Conservation (phyloP, 495 filamentous ascomycete species). For the Bryoglossum gracile region DNA sequence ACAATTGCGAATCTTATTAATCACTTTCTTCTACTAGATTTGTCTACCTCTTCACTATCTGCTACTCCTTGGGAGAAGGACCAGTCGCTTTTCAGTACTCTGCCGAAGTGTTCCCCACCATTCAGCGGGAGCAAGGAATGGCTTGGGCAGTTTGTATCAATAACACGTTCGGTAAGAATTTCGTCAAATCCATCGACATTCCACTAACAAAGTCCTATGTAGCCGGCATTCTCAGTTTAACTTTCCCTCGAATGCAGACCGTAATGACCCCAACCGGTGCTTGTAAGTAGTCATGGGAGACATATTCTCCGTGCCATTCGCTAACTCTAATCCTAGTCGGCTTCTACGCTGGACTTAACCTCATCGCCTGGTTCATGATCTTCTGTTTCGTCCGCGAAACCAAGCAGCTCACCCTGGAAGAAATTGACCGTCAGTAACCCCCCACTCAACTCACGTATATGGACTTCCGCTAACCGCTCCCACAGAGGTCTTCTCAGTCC, state of each 20-base stretch:
- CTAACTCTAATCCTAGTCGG: neutral
- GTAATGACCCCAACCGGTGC: conserved; percentile 49
- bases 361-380: conserved; percentile 49
- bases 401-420: conserved; percentile 40
- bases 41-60: conserved; percentile 67
- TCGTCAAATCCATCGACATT: conserved; percentile 7
- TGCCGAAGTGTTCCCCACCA: conserved; percentile 72
- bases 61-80: conserved; percentile 78
- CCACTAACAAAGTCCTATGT: conserved; percentile 37
- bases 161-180: conserved; percentile 32
- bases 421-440: conserved; percentile 22
- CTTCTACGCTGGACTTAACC: conserved; percentile 55
- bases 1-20: neutral
- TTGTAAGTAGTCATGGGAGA: conserved; percentile 27
- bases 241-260: conserved; percentile 43
- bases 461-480: neutral
- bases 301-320: neutral
- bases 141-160: conserved; percentile 42
- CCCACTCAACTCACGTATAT: neutral
- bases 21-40: conserved; percentile 21
- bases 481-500: conserved; percentile 40
- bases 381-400: conserved; percentile 51
- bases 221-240: conserved; percentile 47
- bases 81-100: conserved; percentile 82
- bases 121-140: conserved; percentile 72